These are phyloP conservation scores for Ramularia endophylla DNA, from an alignment of 2,329 filamentous ascomycete genomes.

Conservation along the genomic window DNA sequence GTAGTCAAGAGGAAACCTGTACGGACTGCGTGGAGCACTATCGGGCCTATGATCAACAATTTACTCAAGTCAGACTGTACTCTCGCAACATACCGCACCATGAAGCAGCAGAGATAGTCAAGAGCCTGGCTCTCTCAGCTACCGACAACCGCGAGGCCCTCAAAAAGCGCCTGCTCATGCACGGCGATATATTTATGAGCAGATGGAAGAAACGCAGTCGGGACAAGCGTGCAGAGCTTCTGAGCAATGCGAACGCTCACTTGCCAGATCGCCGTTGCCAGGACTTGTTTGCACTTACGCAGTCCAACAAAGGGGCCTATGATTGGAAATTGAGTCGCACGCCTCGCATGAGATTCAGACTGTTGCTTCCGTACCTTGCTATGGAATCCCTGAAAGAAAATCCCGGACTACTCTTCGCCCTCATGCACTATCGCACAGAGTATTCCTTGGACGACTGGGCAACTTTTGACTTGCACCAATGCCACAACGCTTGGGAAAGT, in stretches of 20 bases:
- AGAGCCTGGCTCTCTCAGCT: too few relatives aligned
- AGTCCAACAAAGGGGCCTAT: too few relatives aligned
- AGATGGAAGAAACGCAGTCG: constrained; percentile 5
- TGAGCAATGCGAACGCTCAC: not conserved
- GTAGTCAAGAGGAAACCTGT: too few relatives aligned
- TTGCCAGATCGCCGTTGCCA: not conserved
- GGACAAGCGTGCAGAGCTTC: not conserved
- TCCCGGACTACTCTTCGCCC: constrained; percentile 7
- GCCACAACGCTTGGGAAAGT: not conserved
- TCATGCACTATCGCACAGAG: constrained; percentile 9
- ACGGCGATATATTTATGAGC: constrained; percentile 4
- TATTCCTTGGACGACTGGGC: not conserved
- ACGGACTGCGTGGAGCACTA: too few relatives aligned
- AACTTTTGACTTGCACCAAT: not conserved
- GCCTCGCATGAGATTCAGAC: too few relatives aligned
- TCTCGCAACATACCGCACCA: too few relatives aligned
- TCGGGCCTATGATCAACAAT: too few relatives aligned
- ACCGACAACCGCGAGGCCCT: too few relatives aligned
- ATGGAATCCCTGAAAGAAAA: constrained; percentile 5
- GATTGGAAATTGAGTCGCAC: too few relatives aligned
- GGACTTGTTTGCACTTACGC: too few relatives aligned
- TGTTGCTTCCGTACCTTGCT: constrained; percentile 4
- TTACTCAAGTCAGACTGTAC: too few relatives aligned
- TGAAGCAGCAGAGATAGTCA: too few relatives aligned
- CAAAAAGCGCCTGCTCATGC: not conserved